These are phyloP conservation scores for Pseudotsuga menziesii DNA, from an alignment of 75 land plant species.

Conservation along the genomic window DNA sequence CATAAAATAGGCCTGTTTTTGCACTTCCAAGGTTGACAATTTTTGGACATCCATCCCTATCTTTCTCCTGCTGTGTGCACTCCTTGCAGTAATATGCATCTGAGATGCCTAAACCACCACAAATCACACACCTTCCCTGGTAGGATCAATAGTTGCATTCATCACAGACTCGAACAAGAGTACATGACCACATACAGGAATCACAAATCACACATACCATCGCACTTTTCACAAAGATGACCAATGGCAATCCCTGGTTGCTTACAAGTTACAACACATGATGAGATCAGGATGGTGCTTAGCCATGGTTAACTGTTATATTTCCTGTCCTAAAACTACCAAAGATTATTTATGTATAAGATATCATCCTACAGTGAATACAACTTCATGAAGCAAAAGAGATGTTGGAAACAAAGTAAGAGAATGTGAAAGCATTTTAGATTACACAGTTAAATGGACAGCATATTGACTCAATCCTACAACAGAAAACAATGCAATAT, in stretches of 20 bases:
- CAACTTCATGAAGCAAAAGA: background rate
- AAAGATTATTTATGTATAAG: background rate
- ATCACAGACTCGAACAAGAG: constrained; percentile 67
- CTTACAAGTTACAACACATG: constrained; percentile 70
- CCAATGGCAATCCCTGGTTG: constrained; percentile 73
- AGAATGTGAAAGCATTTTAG: background rate
- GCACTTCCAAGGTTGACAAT: constrained; percentile 73
- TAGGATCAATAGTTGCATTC: constrained; percentile 72
- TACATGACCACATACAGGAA: constrained; percentile 65
- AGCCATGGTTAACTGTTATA: constrained; percentile 32
- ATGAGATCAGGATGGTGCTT: constrained; percentile 77
- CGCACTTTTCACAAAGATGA: constrained; percentile 62
- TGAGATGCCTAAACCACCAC: constrained; percentile 68
- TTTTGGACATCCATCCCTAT: constrained; percentile 69
- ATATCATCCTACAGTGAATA: background rate
- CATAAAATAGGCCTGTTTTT: constrained; percentile 68
- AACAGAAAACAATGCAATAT: too few relatives aligned
- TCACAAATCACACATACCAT: constrained; percentile 72
- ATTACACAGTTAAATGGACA: background rate
- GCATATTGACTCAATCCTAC: too few relatives aligned
- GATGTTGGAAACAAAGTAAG: background rate
- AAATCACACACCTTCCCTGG: constrained; percentile 66
- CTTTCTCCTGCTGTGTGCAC: constrained; percentile 76
- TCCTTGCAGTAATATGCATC: constrained; percentile 78
- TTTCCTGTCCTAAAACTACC: constrained; percentile 11